These are phyloP conservation scores for Fusarium nisikadoi DNA, from an alignment of 2,329 filamentous ascomycete species.

Conservation along the genomic window DNA sequence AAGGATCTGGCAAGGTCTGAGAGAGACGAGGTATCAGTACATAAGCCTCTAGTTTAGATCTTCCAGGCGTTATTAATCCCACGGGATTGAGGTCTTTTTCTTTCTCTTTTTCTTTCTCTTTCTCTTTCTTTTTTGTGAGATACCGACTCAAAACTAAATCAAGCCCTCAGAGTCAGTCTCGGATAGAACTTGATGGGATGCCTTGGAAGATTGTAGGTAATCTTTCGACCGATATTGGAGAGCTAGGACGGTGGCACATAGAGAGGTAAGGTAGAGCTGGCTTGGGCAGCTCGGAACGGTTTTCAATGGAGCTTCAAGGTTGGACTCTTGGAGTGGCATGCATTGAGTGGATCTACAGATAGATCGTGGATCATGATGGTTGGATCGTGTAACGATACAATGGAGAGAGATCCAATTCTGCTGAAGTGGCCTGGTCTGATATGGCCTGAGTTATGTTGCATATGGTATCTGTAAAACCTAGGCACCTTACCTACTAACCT, in stretches of 20 bases:
- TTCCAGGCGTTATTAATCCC: slow-evolving; percentile 4
- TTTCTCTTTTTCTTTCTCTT: neutral
- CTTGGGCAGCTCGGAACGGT: slow-evolving; percentile 22
- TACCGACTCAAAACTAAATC: slow-evolving; percentile 14
- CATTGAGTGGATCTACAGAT: slow-evolving; percentile 23
- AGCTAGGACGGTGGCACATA: neutral
- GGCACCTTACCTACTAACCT: neutral
- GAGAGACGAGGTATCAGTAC: neutral
- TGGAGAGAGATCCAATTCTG: slow-evolving; percentile 20
- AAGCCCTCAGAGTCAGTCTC: neutral
- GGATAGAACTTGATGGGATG: neutral
- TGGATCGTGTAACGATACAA: slow-evolving; percentile 33
- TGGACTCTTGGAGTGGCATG: neutral
- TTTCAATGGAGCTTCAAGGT: slow-evolving; percentile 23
- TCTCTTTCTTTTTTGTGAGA: neutral
- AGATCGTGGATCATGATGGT: slow-evolving; percentile 37
- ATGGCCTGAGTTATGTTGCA: slow-evolving; percentile 5
- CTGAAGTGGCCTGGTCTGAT: slow-evolving; percentile 10
- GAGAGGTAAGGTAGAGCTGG: neutral
- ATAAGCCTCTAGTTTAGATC: neutral
- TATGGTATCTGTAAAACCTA: neutral
- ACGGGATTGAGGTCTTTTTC: neutral
- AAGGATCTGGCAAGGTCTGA: neutral
- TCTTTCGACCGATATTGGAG: slow-evolving; percentile 21
- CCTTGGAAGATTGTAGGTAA: slow-evolving; percentile 23